These are phyloP conservation scores for Physcomitrium patens DNA, from an alignment of 225 moss, liverwort and hornwort species.

Conservation along the genomic window DNA sequence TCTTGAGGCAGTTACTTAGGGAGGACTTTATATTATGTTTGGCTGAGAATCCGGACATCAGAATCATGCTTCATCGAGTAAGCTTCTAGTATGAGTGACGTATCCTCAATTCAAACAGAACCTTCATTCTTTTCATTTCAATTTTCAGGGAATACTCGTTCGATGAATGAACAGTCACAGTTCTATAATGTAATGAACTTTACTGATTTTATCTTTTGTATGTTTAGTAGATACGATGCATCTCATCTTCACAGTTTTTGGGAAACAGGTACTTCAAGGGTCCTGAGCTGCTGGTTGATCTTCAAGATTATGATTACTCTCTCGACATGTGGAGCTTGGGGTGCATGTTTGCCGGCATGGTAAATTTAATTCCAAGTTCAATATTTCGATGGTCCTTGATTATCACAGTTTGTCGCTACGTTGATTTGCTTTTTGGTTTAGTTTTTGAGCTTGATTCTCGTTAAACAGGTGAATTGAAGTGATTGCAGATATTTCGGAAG, in stretches of 20 bases:
- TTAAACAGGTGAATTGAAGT: slow-evolving; percentile 2
- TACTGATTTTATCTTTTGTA: too few relatives aligned
- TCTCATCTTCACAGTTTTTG: not conserved
- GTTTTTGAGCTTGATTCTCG: slow-evolving; percentile 1
- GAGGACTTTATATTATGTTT: too few relatives aligned
- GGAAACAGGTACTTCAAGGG: slow-evolving; percentile 51
- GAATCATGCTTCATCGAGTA: too few relatives aligned
- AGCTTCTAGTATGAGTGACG: too few relatives aligned
- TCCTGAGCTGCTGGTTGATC: slow-evolving; percentile 52
- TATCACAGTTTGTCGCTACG: not conserved
- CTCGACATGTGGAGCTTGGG: slow-evolving; percentile 62
- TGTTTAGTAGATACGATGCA: too few relatives aligned
- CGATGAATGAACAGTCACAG: too few relatives aligned
- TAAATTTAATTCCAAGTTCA: slow-evolving; percentile 19
- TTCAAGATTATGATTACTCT: slow-evolving; percentile 56
- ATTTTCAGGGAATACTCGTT: too few relatives aligned
- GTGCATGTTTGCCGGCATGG: slow-evolving; percentile 64
- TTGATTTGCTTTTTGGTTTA: not conserved
- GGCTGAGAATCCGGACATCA: too few relatives aligned
- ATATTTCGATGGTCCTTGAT: not conserved
- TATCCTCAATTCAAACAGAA: too few relatives aligned
- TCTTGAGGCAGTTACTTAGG: not conserved
- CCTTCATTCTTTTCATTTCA: too few relatives aligned
- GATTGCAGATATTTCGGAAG: slow-evolving; percentile 49
- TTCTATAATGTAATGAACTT: too few relatives aligned